These are phyloP conservation scores for Tetrapisispora namnaoensis DNA, from an alignment of 805 yeast species.

Conservation along the genomic window DNA sequence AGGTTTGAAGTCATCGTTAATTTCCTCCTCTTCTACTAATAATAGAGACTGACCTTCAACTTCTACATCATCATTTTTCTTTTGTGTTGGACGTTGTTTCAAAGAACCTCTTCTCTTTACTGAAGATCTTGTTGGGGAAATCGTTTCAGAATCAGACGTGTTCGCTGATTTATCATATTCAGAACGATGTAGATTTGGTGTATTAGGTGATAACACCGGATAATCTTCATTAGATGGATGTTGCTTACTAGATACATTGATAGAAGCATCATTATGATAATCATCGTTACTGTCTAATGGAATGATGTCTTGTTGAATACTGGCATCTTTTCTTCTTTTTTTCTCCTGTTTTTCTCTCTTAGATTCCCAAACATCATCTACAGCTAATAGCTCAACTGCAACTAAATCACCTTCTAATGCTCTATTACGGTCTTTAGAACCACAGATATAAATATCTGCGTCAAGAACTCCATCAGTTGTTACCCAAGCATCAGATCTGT, in stretches of 20 bases:
- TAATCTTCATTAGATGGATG: constrained; percentile 9
- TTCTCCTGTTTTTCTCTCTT: constrained; percentile 96
- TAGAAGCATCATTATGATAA: constrained; percentile 70
- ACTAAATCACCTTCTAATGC: constrained; percentile 95
- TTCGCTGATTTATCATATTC: constrained; percentile 6
- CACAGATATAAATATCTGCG: constrained; percentile 95
- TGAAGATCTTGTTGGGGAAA: constrained; percentile 9
- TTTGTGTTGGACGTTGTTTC: constrained; percentile 92
- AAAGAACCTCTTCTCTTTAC: constrained; percentile 75
- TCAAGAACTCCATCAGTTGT: constrained; percentile 91
- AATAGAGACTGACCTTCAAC: constrained; percentile 94
- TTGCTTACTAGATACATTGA: constrained; percentile 16
- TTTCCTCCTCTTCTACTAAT: constrained; percentile 90
- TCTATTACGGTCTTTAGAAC: constrained; percentile 95
- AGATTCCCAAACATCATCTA: constrained; percentile 96
- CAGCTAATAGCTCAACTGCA: constrained; percentile 88
- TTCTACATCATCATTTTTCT: constrained; percentile 96
- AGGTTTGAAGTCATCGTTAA: constrained; percentile 86
- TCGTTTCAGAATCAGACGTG: constrained; percentile 17
- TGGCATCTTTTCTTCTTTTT: constrained; percentile 73
- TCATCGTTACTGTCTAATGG: constrained; percentile 43
- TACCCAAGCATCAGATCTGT: constrained; percentile 97
- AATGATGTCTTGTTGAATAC: constrained; percentile 33
- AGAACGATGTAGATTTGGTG: not conserved
- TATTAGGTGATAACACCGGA: constrained; percentile 1